Base-by-base conservation (phyloP, 148 eudicot species). In the Selenicereus undatus region DNA sequence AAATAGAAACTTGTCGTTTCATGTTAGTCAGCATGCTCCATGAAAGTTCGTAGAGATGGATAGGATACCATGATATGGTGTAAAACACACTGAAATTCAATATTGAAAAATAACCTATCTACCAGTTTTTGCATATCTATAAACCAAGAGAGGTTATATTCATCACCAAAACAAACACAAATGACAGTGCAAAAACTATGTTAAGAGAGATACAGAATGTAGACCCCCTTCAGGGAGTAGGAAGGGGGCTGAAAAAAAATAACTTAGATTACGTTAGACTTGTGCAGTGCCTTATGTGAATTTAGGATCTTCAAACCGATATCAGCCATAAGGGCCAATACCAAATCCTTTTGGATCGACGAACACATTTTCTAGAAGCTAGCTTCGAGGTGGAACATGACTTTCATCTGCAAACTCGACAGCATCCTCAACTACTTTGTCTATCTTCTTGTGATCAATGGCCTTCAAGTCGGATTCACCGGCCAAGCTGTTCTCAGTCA, bases 251-350 rank as follows among this genome's bases (percentile, higher is more conserved):
- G 35, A 14, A 14, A 50, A 58, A 39, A 52, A 0, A 51, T 18
- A 17, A 14, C 32, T 17, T 62, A 50, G 18, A 20, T 8, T 26
- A 51, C n/a, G 54, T 84, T 87, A 93, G 73, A 93, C 96, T 82
- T 93, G 97, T 79, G 98, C 98, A 71, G 98, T 95, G 79, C 98
- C 98, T 89, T 95, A 84, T 71, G 98, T 95, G 88, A 95, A 95
- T 81, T 93, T 95, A 43, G 98, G 98, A 81, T 95, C 98, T 86
- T 95, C 98, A 43, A 97, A 95, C 82, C 96, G 89, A 90, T 95
- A 95, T 83, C 81, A 93, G 29, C 98, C 98, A 87, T 95, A 96
- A 27, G 98, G 98, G 76, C 97, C 97, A 45, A 95, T 95, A 50
- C 98, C 98, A 36, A 95, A 95, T 75, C 98, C 98, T 83, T 86